Evolutionary conservation across 2,329 filamentous ascomycete species (phyloP).

Genomic region (Clathrospora elynae): DNA sequence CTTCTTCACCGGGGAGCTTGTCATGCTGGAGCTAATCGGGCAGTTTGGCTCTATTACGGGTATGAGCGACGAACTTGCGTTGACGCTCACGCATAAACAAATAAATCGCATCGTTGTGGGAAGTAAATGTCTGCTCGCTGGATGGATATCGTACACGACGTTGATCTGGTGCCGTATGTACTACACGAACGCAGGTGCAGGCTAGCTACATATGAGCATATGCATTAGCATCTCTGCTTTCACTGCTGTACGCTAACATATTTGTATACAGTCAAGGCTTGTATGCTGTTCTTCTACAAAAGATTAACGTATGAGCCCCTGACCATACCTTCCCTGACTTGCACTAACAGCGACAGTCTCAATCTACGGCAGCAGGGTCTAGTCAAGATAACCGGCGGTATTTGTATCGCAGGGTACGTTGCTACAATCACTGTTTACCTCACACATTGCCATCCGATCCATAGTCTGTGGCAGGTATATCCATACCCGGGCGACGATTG

Average conservation of each 20-base stretch:
- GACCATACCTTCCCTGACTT: neutral
- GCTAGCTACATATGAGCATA: neutral
- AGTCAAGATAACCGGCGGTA: conserved; percentile 10
- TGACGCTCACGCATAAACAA: conserved; percentile 10
- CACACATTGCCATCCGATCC: conserved; percentile 13
- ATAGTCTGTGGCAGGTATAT: conserved; percentile 17
- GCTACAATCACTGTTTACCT: conserved; percentile 11
- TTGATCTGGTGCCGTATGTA: conserved; percentile 19
- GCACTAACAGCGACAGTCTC: conserved; percentile 6
- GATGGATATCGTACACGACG: conserved; percentile 15
- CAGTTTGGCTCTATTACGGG: conserved; percentile 13
- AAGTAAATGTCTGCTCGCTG: conserved; percentile 16
- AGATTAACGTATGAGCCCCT: conserved; percentile 11
- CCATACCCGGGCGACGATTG: conserved; percentile 16
- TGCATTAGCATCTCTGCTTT: too few relatives aligned
- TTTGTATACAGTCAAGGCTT: conserved; percentile 11
- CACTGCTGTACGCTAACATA: neutral
- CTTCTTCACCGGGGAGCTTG: conserved; percentile 15
- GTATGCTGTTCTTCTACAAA: conserved; percentile 19
- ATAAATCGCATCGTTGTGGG: conserved; percentile 9
- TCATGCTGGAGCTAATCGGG: conserved; percentile 17
- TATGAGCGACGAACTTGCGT: conserved; percentile 12
- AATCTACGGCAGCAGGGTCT: conserved; percentile 10
- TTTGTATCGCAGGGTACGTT: conserved; percentile 9
- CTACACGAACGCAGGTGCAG: neutral